Base-by-base conservation (phyloP, 2,329 filamentous ascomycete species). In the Escovopsis weberi region DNA sequence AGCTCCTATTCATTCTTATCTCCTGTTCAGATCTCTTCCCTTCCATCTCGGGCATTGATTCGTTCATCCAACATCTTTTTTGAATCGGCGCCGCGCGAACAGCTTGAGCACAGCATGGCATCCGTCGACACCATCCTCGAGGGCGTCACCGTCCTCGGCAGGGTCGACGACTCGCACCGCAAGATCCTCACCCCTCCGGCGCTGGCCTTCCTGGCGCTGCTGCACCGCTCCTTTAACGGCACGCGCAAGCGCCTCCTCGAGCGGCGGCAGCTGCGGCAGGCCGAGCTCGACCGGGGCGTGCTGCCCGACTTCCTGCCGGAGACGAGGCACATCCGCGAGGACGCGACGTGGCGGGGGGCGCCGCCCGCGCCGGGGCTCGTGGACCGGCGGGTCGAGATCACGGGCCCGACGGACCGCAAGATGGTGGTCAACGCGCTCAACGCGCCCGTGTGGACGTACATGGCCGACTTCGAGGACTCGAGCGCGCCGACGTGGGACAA, bases 391-490 rank as follows among this genome's bases (percentile, higher is more conserved):
- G 85, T 95, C 30, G 91, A 98, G 70, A 98, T 96, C 58, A 98
- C 91, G 5, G 91, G 91, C 8, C 91, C 91, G 1, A 95, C 88
- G 6, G 91, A 96, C 66, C 77, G 91, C 53, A 98, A 96, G 75
- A 98, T 98, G 91, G 87, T 96, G 39, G 85, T 96, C 49, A 98
- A 98, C 62, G 91, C 91, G 9, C 60, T 96, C 60, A 98, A 96
- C 65, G 82, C 89, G 38, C 77, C 96, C 57, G 91, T 96, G 23
- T 96, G 85, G 82, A 96, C 89, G 44, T 98, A 96, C 59, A 98
- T 98, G 91, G 91, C 91, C 39, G 91, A 98, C 65, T 94, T 98
- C 53, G 91, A 98, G 68, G 88, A 96, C 64, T 94, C 91, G 6
- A 91, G 75, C 58, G 88, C 91, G 23, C 91, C 91, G 23, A 95